A percentile compares a stretch with the other conserved stretches of the same genome.
Evolutionary conservation across 2,329 filamentous ascomycete species (phyloP).

Genomic region (Exophiala dermatitidis): DNA sequence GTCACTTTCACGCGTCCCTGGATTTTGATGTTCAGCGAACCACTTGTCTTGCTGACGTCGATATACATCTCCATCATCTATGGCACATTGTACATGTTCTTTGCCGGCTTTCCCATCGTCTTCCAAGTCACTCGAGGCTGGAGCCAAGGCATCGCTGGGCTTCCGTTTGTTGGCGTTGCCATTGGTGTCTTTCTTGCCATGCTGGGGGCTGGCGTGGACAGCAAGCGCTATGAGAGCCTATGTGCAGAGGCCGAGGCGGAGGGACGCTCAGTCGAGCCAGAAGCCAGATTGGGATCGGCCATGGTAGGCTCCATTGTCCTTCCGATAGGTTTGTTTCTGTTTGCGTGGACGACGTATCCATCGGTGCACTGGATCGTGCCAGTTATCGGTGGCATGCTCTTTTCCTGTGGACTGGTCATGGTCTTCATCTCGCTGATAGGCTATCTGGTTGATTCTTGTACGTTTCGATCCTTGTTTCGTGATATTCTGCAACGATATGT

Average conservation of each 20-base stretch:
- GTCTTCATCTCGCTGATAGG: constrained; percentile 30
- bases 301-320: constrained; percentile 47
- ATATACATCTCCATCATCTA: constrained; percentile 68
- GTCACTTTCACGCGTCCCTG: constrained; percentile 53
- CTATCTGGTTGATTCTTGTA: no score
- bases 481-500: no score
- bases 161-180: constrained; percentile 61
- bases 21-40: constrained; percentile 62
- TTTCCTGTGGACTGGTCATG: constrained; percentile 36
- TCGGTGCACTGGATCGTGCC: constrained; percentile 33
- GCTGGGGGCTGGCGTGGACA: constrained; percentile 38
- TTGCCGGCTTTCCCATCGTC: constrained; percentile 59
- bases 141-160: constrained; percentile 51
- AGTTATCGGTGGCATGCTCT: constrained; percentile 34
- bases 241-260: neutral
- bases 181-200: constrained; percentile 37
- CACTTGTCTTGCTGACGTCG: constrained; percentile 54
- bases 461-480: no score
- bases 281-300: constrained; percentile 47
- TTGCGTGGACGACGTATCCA: constrained; percentile 50
- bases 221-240: constrained; percentile 28
- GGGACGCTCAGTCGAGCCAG: constrained; percentile 30
- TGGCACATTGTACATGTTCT: constrained; percentile 51
- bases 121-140: constrained; percentile 55
- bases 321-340: constrained; percentile 53